Conservation (phyloP, 352 stramenopile genomes). For the Phytophthora fragariaefolia region DNA sequence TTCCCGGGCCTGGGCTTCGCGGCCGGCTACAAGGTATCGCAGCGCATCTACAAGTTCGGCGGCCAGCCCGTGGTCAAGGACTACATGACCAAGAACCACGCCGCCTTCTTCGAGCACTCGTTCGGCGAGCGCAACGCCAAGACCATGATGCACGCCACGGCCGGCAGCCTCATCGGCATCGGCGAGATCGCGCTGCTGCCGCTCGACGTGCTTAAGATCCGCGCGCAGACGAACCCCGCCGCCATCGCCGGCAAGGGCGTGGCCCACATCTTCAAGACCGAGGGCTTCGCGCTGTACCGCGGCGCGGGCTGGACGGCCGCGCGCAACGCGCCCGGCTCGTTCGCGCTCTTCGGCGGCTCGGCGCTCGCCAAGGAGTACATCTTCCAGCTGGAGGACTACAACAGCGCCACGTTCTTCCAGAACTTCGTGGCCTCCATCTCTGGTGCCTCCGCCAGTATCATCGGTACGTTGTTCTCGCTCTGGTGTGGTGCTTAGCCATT, state of each 20-base stretch:
- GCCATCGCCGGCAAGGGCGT: slow-evolving; percentile 92
- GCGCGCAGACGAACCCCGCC: slow-evolving; percentile 95
- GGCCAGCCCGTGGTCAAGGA: slow-evolving; percentile 95
- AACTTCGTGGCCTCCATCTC: slow-evolving; percentile 91
- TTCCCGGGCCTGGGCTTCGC: slow-evolving; percentile 94
- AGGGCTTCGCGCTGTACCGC: slow-evolving; percentile 93
- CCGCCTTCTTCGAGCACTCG: slow-evolving; percentile 83
- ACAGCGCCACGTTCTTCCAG: slow-evolving; percentile 92
- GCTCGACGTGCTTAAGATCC: slow-evolving; percentile 97
- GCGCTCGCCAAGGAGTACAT: slow-evolving; percentile 90
- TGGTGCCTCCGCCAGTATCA: slow-evolving; percentile 82
- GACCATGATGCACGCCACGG: slow-evolving; percentile 93
- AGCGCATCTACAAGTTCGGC: slow-evolving; percentile 98
- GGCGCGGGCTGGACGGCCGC: slow-evolving; percentile 92
- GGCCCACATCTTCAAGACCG: slow-evolving; percentile 92
- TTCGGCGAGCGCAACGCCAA: slow-evolving; percentile 95
- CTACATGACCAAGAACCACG: slow-evolving; percentile 91
- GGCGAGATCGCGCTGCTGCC: slow-evolving; percentile 95
- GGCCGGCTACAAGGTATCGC: slow-evolving; percentile 96
- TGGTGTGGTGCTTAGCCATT: not conserved
- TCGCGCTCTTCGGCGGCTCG: slow-evolving; percentile 95
- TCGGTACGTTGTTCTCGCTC: slow-evolving; percentile 51
- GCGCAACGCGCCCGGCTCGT: slow-evolving; percentile 94
- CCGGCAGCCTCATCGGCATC: slow-evolving; percentile 94
- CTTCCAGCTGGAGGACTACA: slow-evolving; percentile 92